Conservation (phyloP, 495 filamentous ascomycete species). For the Pseudomonodictys pantanalensis region DNA sequence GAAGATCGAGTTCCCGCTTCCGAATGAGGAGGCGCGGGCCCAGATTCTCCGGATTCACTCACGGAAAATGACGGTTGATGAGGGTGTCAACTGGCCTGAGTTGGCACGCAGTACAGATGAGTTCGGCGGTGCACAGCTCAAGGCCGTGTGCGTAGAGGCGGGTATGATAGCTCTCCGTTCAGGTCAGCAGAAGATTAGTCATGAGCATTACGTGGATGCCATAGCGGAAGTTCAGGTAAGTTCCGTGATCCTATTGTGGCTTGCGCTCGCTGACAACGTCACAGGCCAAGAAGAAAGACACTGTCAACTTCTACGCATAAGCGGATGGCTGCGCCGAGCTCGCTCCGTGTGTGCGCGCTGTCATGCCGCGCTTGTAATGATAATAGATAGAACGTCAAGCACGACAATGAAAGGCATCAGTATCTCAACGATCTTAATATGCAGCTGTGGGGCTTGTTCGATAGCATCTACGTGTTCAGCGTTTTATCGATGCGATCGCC, state of each 20-base stretch:
- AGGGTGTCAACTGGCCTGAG: constrained; percentile 93
- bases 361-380: constrained; percentile 19
- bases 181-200: constrained; percentile 88
- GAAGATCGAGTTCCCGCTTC: constrained; percentile 98
- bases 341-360: constrained; percentile 11
- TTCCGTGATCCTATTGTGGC: background rate
- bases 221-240: constrained; percentile 84
- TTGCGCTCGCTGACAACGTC: constrained; percentile 5
- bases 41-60: constrained; percentile 98
- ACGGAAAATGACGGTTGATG: constrained; percentile 95
- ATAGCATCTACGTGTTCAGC: too few relatives aligned
- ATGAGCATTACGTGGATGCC: constrained; percentile 99
- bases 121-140: constrained; percentile 95
- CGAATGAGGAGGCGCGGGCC: constrained; percentile 97
- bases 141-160: constrained; percentile 97
- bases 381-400: constrained; percentile 24
- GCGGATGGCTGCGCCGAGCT: background rate
- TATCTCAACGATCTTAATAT: too few relatives aligned
- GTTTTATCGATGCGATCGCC: too few relatives aligned
- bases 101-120: constrained; percentile 97
- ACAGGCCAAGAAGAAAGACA: constrained; percentile 90
- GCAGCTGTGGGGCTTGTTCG: too few relatives aligned
- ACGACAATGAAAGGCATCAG: background rate
- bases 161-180: constrained; percentile 97
- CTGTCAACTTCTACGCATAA: constrained; percentile 48